phyloP scores from a whole-genome alignment of 164 flowering plant species.

The Pachysandra terminalis region DNA sequence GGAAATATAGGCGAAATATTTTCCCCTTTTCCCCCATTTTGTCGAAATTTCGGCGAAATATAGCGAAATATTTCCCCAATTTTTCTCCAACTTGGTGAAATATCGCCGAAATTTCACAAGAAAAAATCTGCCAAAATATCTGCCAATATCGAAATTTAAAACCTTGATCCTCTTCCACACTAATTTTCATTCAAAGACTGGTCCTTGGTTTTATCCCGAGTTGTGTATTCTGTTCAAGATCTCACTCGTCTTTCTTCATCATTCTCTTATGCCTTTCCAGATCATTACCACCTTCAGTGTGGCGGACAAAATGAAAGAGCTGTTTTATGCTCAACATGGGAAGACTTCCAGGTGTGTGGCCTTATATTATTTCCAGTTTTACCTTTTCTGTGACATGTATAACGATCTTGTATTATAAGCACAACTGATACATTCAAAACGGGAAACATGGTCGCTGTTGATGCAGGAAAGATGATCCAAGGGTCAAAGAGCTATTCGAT shows the following conservation, averaged over 20 bases:
- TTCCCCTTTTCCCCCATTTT: background rate
- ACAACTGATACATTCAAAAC: background rate
- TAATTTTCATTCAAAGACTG: background rate
- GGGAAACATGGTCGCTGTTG: background rate
- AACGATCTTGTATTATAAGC: too few species aligned
- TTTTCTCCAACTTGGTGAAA: too few species aligned
- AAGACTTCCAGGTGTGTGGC: constrained; percentile 47
- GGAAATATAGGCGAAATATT: constrained; percentile 18
- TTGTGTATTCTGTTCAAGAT: background rate
- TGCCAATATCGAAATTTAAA: too few species aligned
- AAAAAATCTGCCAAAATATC: too few species aligned
- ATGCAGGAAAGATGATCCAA: constrained; percentile 74
- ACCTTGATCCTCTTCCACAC: background rate
- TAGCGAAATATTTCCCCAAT: too few species aligned
- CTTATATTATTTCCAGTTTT: background rate
- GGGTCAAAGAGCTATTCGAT: constrained; percentile 62
- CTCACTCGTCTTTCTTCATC: background rate
- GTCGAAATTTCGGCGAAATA: too few species aligned
- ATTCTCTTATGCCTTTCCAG: constrained; percentile 36
- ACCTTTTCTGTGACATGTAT: background rate
- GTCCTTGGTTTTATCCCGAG: background rate
- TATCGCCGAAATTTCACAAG: too few species aligned
- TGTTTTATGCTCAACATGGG: constrained; percentile 60
- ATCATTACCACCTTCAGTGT: constrained; percentile 88
- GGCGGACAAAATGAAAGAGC: constrained; percentile 91